These are phyloP conservation scores for Penicillium flavigenum DNA, from an alignment of 495 filamentous ascomycete genomes.

Conservation along the genomic window DNA sequence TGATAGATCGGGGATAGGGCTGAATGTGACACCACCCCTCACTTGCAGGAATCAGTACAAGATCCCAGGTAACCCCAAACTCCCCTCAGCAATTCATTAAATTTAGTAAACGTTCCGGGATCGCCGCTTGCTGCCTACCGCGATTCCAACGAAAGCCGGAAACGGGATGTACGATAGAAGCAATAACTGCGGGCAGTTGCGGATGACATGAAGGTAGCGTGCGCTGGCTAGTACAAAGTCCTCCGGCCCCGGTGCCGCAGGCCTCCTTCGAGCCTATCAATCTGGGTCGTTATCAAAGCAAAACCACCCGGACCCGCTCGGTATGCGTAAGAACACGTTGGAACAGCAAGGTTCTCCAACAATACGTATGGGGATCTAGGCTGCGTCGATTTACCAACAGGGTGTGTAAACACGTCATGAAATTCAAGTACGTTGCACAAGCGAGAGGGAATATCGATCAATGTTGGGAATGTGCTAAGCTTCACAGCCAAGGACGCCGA, in stretches of 20 bases:
- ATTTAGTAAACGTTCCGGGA: not conserved
- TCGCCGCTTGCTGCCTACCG: not conserved
- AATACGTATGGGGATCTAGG: not conserved
- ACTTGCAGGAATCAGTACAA: not conserved
- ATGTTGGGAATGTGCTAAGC: not conserved
- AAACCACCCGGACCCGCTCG: not conserved
- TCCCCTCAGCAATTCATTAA: not conserved
- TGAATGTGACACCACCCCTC: not conserved
- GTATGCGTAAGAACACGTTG: not conserved
- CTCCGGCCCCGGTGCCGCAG: not conserved
- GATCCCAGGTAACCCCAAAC: not conserved
- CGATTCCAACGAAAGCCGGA: not conserved
- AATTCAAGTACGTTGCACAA: not conserved
- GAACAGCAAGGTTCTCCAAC: not conserved
- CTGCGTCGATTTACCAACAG: not conserved
- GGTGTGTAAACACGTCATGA: not conserved
- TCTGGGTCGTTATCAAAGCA: not conserved
- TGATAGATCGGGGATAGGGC: not conserved
- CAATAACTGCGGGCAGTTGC: not conserved
- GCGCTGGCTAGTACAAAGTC: not conserved
- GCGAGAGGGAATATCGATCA: not conserved
- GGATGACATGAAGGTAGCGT: not conserved
- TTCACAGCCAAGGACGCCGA: not conserved
- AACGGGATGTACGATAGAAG: not conserved
- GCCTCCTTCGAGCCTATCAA: not conserved